A percentile compares a stretch with the other conserved stretches of the same genome.
These are phyloP conservation scores for Vitis rotundifolia DNA, from an alignment of 164 flowering plant species.

Conservation along the genomic window DNA sequence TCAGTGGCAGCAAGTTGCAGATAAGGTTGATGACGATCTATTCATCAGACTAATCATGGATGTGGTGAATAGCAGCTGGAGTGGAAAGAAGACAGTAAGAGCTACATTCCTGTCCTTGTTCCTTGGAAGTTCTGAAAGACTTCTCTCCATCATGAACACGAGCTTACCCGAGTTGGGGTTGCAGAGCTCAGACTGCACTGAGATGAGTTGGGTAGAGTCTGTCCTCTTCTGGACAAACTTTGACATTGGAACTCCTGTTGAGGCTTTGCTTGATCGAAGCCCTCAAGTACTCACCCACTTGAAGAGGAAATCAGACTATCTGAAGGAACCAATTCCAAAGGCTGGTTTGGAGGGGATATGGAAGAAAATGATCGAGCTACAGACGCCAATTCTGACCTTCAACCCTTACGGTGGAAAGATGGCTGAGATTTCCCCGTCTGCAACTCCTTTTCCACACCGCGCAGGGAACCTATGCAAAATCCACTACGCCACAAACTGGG, in stretches of 20 bases:
- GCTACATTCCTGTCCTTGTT: constrained; percentile 27
- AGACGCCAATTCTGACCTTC: not conserved
- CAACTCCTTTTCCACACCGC: constrained; percentile 21
- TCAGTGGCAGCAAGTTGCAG: constrained; percentile 30
- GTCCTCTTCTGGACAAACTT: constrained; percentile 11
- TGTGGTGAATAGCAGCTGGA: not conserved
- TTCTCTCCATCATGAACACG: constrained; percentile 20
- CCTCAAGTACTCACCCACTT: not conserved
- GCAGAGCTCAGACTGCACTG: constrained; percentile 18
- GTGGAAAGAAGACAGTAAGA: constrained; percentile 8
- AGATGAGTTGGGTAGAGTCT: constrained; percentile 37
- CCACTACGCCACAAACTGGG: constrained; percentile 12
- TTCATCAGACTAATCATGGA: constrained; percentile 34
- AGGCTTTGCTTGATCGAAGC: too few species aligned
- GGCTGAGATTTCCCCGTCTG: constrained; percentile 11
- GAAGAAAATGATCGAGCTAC: constrained; percentile 1
- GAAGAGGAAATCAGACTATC: not conserved
- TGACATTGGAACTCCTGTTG: not conserved
- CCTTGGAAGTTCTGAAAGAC: constrained; percentile 25
- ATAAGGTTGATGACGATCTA: constrained; percentile 23
- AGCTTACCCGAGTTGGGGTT: constrained; percentile 38
- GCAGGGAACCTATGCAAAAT: constrained; percentile 12
- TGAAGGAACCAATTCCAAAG: too few species aligned
- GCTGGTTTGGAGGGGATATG: constrained; percentile 1
- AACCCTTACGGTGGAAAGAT: constrained; percentile 27